Evolutionary conservation across 2,329 filamentous ascomycete species (phyloP).

Genomic region (Aspergillus caelatus): DNA sequence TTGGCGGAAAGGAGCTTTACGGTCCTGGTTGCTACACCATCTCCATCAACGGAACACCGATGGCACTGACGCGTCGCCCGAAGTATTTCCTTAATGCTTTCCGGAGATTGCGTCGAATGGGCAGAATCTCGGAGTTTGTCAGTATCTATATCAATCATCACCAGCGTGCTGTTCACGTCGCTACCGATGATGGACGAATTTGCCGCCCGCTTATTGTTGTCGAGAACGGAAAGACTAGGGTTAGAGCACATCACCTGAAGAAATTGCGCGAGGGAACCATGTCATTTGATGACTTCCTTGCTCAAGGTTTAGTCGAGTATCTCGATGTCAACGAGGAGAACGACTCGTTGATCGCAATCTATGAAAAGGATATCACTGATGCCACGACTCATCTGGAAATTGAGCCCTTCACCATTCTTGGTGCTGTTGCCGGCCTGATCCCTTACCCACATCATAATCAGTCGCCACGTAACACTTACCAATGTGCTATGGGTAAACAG

Average conservation of each 20-base stretch:
- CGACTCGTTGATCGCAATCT: conserved; percentile 88
- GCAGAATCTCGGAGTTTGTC: conserved; percentile 92
- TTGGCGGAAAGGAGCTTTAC: conserved; percentile 86
- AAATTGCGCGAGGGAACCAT: conserved; percentile 80
- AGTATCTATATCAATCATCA: conserved; percentile 96
- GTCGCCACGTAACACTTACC: conserved; percentile 96
- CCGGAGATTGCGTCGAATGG: conserved; percentile 81
- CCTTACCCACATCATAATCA: conserved; percentile 99
- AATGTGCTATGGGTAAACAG: conserved; percentile 99
- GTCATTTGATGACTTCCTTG: conserved; percentile 92
- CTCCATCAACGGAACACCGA: conserved; percentile 92
- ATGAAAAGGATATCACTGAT: conserved; percentile 79
- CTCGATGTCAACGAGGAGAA: conserved; percentile 98
- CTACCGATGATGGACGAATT: conserved; percentile 94
- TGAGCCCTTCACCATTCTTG: conserved; percentile 94
- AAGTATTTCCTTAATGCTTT: conserved; percentile 86
- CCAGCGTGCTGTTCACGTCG: conserved; percentile 88
- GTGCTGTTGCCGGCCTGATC: conserved; percentile 92
- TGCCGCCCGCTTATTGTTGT: conserved; percentile 96
- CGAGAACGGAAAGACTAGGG: conserved; percentile 79
- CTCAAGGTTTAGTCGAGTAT: conserved; percentile 89
- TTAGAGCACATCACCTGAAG: conserved; percentile 76
- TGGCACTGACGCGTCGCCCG: conserved; percentile 81
- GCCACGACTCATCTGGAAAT: conserved; percentile 95
- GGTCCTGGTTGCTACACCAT: conserved; percentile 82